Evolutionary conservation across 2,329 filamentous ascomycete species (phyloP).

Genomic region (Aspergillus fumigatiaffinis): DNA sequence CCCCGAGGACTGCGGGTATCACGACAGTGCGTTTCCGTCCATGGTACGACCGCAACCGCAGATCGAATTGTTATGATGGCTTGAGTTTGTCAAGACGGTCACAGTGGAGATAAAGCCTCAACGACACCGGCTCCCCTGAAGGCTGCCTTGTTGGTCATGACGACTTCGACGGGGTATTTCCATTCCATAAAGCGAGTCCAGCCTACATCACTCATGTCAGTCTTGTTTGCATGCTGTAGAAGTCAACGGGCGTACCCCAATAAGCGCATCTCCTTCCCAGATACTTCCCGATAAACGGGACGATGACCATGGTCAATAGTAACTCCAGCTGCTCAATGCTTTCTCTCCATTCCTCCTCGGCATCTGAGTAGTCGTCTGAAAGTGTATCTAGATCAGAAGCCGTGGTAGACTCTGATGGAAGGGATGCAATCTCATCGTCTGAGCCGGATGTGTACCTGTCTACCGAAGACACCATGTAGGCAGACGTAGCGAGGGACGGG

Average conservation of each 20-base stretch:
- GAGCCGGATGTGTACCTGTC: conserved; percentile 25
- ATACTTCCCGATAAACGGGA: conserved; percentile 93
- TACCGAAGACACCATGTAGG: conserved; percentile 37
- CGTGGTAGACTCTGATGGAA: conserved; percentile 39
- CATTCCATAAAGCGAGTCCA: conserved; percentile 95
- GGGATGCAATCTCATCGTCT: conserved; percentile 41
- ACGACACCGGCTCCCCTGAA: conserved; percentile 63
- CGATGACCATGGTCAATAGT: conserved; percentile 86
- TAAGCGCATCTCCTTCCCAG: conserved; percentile 92
- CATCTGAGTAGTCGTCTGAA: conserved; percentile 66
- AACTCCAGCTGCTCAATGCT: conserved; percentile 91
- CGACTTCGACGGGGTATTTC: conserved; percentile 78
- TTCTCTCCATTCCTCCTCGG: conserved; percentile 91
- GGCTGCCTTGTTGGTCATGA: conserved; percentile 55
- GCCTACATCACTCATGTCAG: conserved; percentile 49
- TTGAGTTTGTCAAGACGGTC: conserved; percentile 8
- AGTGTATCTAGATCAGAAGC: conserved; percentile 42
- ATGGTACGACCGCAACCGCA: background rate
- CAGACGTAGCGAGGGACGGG: conserved; percentile 36
- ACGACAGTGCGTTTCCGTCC: background rate
- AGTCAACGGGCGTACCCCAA: conserved; percentile 63
- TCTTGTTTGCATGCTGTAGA: conserved; percentile 10
- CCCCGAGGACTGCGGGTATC: background rate
- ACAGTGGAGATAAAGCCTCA: conserved; percentile 49
- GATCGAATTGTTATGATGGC: background rate